phyloP scores from a whole-genome alignment of 2,329 filamentous ascomycete genomes.

The Chrysosphaeria jannelii region DNA sequence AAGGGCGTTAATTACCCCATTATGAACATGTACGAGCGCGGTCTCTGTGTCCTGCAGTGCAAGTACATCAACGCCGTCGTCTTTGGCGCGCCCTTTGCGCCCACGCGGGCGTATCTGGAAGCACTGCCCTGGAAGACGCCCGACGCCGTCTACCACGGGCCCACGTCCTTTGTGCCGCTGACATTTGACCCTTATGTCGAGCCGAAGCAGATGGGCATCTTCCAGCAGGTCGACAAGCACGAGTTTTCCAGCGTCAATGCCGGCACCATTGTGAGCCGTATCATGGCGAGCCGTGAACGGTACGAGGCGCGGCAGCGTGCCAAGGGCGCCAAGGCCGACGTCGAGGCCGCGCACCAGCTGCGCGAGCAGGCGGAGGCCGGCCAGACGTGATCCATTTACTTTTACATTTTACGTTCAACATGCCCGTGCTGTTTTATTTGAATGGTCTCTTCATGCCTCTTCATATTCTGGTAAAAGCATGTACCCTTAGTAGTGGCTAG shows the following conservation, averaged over 20 bases:
- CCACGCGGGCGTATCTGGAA: slow-evolving; percentile 48
- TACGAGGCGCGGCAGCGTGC: slow-evolving; percentile 79
- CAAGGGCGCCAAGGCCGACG: slow-evolving; percentile 63
- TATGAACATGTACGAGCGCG: slow-evolving; percentile 96
- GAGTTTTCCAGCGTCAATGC: slow-evolving; percentile 71
- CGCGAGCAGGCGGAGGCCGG: slow-evolving; percentile 31
- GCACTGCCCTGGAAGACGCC: slow-evolving; percentile 45
- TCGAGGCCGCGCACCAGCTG: slow-evolving; percentile 34
- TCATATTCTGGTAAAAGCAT: too few species aligned
- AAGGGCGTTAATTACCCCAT: slow-evolving; percentile 97
- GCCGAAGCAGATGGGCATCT: slow-evolving; percentile 59
- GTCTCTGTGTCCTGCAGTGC: slow-evolving; percentile 85
- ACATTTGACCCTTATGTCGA: slow-evolving; percentile 58
- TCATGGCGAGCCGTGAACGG: slow-evolving; percentile 56
- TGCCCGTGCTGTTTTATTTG: not conserved
- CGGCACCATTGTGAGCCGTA: slow-evolving; percentile 68
- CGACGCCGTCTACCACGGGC: slow-evolving; percentile 78
- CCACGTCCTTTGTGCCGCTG: slow-evolving; percentile 62
- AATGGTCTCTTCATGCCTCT: not conserved
- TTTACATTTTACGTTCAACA: too few species aligned
- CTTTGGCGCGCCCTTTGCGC: slow-evolving; percentile 71
- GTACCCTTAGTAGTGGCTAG: too few species aligned
- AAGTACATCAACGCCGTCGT: slow-evolving; percentile 71
- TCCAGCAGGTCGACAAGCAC: slow-evolving; percentile 47
- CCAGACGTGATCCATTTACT: too few species aligned